Base-by-base conservation (phyloP, 805 yeast species). In the Kuraishia ogatae region DNA sequence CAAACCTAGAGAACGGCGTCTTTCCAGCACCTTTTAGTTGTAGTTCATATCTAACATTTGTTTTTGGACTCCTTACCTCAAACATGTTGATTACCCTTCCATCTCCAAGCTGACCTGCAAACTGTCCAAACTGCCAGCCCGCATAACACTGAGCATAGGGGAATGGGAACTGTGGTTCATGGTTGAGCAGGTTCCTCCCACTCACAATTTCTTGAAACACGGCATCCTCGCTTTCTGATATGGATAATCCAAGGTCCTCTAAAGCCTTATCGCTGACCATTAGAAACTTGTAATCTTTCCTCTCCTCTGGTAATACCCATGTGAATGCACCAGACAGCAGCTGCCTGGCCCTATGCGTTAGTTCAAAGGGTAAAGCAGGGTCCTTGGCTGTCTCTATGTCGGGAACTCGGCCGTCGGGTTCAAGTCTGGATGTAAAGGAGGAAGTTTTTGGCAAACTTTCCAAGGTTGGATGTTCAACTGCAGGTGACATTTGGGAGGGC, bases 21-120 rank as follows among this genome's bases (percentile, higher is more conserved):
- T 80, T 73, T 0, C 99, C 99, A 2, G 94, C 83, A 0, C 99
- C 99, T 71, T 93, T 93, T 59, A 93, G 70, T 70, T 93, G 98
- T 1, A 93, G 60, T 59, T 85, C 93, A 62, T 77, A 84, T 39
- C 69, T 66, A 24, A 63, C 61, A 5, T 78, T 68, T 21, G 79
- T 75, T 2, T 57, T 60, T 1, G 61, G 62, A 60, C 80, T 83
- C 5, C 77, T 75, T 0, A 86, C 70, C 59, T 88, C 93, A 71
- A 93, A 92, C 50, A 93, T 71, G 63, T 87, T 89, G 6, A 85
- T 79, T 1, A 90, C 97, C 57, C 99, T 74, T 1, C 99, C 99
- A 67, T 93, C 99, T 6, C 99, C 99, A 58, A 93, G 72, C 68
- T 94, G 99, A 1, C 98, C 98, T 0, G 97, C 97, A 81, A 93